Conservation (phyloP, 371 early-diverging fungal genomes). For the Mucor racemosus region DNA sequence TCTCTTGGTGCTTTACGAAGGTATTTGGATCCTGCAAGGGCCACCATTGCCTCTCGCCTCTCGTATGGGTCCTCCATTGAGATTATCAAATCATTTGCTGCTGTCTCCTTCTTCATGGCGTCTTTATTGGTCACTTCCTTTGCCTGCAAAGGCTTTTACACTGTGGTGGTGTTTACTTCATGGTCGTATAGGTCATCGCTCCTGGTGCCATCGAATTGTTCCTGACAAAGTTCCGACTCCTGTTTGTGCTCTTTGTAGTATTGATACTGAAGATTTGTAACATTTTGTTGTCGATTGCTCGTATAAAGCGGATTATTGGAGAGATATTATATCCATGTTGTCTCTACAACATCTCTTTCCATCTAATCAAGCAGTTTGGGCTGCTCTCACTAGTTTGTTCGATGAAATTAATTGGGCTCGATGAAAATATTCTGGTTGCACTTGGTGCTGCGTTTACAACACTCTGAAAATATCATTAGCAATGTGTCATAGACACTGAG, state of each 20-base stretch:
- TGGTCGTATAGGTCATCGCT: background rate
- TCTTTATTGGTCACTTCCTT: background rate
- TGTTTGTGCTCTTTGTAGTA: background rate
- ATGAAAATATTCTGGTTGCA: too few relatives aligned
- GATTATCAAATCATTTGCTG: background rate
- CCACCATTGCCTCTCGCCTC: background rate
- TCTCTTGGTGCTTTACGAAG: background rate
- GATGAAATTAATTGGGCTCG: background rate
- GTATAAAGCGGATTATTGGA: background rate
- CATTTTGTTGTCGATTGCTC: background rate
- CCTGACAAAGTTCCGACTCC: background rate
- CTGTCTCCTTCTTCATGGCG: background rate
- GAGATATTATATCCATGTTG: background rate
- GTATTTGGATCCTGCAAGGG: background rate
- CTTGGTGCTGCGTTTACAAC: background rate
- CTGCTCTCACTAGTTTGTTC: too few relatives aligned
- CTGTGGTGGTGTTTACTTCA: background rate
- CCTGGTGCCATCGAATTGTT: background rate
- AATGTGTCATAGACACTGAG: too few relatives aligned
- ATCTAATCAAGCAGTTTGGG: too few relatives aligned
- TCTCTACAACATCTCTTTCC: background rate
- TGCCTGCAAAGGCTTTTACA: background rate
- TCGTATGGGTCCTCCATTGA: background rate
- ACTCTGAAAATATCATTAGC: too few relatives aligned
- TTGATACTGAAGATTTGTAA: background rate